Percentiles rank a stretch among this genome's conserved stretches.
phyloP scores from a whole-genome alignment of 2,329 filamentous ascomycete species.

The Dactylellina parvicollis region DNA sequence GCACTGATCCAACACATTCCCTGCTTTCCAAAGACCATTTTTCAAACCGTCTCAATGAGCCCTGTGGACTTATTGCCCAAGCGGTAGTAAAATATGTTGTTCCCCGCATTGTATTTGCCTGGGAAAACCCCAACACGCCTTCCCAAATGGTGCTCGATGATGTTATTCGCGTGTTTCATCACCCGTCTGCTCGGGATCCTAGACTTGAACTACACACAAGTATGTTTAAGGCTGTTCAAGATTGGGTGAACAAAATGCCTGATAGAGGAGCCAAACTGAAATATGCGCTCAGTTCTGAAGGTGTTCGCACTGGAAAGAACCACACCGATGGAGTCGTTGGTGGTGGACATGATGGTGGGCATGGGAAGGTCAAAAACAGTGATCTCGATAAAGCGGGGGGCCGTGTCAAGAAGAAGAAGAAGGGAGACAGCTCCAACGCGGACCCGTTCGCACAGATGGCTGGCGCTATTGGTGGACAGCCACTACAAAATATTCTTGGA shows the following conservation, averaged over 20 bases:
- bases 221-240: slow-evolving; percentile 73
- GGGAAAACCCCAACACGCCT: slow-evolving; percentile 72
- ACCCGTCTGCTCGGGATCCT: slow-evolving; percentile 73
- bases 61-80: slow-evolving; percentile 67
- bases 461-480: slow-evolving; percentile 50
- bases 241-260: slow-evolving; percentile 75
- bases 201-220: slow-evolving; percentile 70
- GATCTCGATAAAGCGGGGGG: slow-evolving; percentile 55
- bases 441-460: slow-evolving; percentile 54
- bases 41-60: slow-evolving; percentile 69
- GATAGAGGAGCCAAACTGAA: slow-evolving; percentile 76
- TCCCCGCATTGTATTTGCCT: slow-evolving; percentile 74
- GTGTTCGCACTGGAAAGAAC: slow-evolving; percentile 84
- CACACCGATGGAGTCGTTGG: slow-evolving; percentile 65
- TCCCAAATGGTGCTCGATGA: slow-evolving; percentile 72
- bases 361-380: slow-evolving; percentile 56
- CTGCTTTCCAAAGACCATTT: slow-evolving; percentile 71
- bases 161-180: slow-evolving; percentile 73
- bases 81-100: slow-evolving; percentile 73
- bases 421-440: slow-evolving; percentile 52
- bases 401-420: slow-evolving; percentile 57
- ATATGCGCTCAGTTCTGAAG: slow-evolving; percentile 79
- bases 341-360: slow-evolving; percentile 56
- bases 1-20: slow-evolving; percentile 74
- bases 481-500: slow-evolving; percentile 55